Base-by-base conservation (phyloP, 345 rosid species). In the Eucalyptus microcorys region DNA sequence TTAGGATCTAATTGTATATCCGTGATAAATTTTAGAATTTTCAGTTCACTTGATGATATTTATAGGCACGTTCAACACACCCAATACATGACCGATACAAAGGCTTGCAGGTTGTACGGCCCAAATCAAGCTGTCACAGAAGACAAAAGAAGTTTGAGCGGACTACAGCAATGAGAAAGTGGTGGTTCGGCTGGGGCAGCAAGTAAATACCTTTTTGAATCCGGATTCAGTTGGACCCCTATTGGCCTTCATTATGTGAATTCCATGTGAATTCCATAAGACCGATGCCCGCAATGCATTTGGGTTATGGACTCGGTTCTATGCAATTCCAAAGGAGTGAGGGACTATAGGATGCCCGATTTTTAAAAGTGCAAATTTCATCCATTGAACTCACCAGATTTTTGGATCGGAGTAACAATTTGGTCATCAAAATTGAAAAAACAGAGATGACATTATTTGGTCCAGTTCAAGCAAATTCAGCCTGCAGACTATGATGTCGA, bases 331-430 rank as follows among this genome's bases (percentile, higher is more conserved):
- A 71, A 37, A 37, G 80, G 80, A 32, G 14, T 3, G 7, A 17
- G 45, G 8, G 4, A 40, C 83, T 10, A 71, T 21, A 37, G 45
- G 26, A 9, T 37, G 81, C 45, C 81, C 27, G 45, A 37, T 19
- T 71, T 16, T 24, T 16, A 17, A 8, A 16, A 32, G 79, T 68
- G 79, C 79, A 68, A 32, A 68, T 68, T 32, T 68, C 42, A 32
- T 8, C 6, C 1, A 16, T 32, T 0, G 3, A 68, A 8, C 14
- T 11, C 8, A 8, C 45, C 6, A 22, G 80, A 0, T 32, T 32
- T 68, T 68, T 68, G 24, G 42, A 32, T 5, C 42, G 10, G 42
- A 66, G 34, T 15, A 66, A 34, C 79, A 66, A 66, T 66, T n/a
- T 66, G 21, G 42, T 8, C 40, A 66, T 66, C 79, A 32, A 66